Conservation (phyloP, 1,284 basidiomycete species). For the Puccinia novopanici region DNA sequence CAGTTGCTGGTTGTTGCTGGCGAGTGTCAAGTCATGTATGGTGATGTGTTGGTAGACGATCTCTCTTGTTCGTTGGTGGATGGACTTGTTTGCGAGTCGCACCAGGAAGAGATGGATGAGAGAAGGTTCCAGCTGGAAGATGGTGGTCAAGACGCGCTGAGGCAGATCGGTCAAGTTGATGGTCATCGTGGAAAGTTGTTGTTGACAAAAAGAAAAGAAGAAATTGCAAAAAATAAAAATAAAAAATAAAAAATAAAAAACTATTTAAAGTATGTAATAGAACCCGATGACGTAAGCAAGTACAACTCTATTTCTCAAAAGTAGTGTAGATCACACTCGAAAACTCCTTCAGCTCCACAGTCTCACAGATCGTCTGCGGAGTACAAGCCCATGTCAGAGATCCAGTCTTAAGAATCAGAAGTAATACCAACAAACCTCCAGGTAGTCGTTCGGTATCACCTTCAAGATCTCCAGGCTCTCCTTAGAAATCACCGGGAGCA, state of each 20-base stretch:
- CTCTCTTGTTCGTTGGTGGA: not conserved
- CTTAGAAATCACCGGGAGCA: slow-evolving; percentile 33
- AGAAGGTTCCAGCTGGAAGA: slow-evolving; percentile 32
- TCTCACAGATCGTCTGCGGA: slow-evolving; percentile 13
- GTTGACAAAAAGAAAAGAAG: too few relatives aligned
- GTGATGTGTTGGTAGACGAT: slow-evolving; percentile 20
- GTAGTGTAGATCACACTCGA: slow-evolving; percentile 47
- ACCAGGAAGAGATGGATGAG: slow-evolving; percentile 26
- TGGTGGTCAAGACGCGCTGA: not conserved
- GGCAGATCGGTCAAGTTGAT: slow-evolving; percentile 5
- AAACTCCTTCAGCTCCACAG: slow-evolving; percentile 26
- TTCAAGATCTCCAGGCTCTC: slow-evolving; percentile 26
- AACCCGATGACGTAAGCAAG: not conserved
- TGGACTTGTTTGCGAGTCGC: not conserved
- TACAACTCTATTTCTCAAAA: slow-evolving; percentile 21
- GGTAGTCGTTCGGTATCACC: slow-evolving; percentile 34
- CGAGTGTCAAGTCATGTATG: not conserved
- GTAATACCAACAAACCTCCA: slow-evolving; percentile 3
- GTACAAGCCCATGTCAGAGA: not conserved
- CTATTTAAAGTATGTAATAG: too few relatives aligned
- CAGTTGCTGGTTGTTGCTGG: not conserved
- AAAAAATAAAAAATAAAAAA: too few relatives aligned
- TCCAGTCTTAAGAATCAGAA: not conserved
- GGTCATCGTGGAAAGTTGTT: not conserved
- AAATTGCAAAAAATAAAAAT: too few relatives aligned